These are phyloP conservation scores for Diaporthe humulicola DNA, from an alignment of 2,329 filamentous ascomycete genomes.

Conservation along the genomic window DNA sequence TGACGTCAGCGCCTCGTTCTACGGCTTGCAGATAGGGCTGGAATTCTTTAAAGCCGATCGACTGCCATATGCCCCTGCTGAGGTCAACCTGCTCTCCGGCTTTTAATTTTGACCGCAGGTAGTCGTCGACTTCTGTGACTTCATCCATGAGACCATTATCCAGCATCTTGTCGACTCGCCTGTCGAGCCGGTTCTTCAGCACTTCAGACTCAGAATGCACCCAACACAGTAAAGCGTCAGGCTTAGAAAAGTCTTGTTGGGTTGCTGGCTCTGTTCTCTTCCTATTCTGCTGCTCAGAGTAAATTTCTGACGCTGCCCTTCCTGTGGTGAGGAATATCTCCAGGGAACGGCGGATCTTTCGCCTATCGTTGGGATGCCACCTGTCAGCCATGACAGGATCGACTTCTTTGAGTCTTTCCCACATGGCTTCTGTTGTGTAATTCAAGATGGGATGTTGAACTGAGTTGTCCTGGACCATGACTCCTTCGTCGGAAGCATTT, in stretches of 20 bases:
- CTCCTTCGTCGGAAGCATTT: background rate
- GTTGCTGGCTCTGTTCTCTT: slow-evolving; percentile 45
- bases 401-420: slow-evolving; percentile 80
- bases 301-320: slow-evolving; percentile 85
- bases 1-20: slow-evolving; percentile 45
- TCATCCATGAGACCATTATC: slow-evolving; percentile 65
- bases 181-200: slow-evolving; percentile 79
- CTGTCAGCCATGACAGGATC: slow-evolving; percentile 90
- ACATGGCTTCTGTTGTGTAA: slow-evolving; percentile 77
- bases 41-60: slow-evolving; percentile 96
- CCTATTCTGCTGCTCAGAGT: slow-evolving; percentile 77
- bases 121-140: slow-evolving; percentile 59
- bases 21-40: slow-evolving; percentile 74
- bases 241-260: slow-evolving; percentile 42
- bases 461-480: slow-evolving; percentile 45
- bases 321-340: slow-evolving; percentile 92
- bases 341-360: slow-evolving; percentile 90
- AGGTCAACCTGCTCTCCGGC: slow-evolving; percentile 73
- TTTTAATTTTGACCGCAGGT: slow-evolving; percentile 50
- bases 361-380: slow-evolving; percentile 94
- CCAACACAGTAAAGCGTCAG: slow-evolving; percentile 82
- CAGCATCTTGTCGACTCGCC: slow-evolving; percentile 88
- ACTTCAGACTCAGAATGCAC: slow-evolving; percentile 79
- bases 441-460: slow-evolving; percentile 78
- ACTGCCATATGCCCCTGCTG: slow-evolving; percentile 92